Conservation (phyloP, 441 rosid genomes). For the Corymbia citriodora region DNA sequence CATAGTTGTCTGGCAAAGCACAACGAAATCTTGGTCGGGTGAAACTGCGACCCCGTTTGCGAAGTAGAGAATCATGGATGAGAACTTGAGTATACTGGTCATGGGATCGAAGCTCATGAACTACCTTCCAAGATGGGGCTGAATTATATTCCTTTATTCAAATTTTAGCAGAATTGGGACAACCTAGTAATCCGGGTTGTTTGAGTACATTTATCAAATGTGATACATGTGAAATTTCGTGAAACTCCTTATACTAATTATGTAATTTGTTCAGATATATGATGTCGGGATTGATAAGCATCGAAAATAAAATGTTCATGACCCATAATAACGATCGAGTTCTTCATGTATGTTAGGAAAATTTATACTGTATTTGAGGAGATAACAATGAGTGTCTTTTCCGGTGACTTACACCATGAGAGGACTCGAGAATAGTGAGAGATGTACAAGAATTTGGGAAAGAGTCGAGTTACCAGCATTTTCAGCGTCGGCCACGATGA, state of each 20-base stretch:
- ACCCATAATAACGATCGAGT: too few relatives aligned
- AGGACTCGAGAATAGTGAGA: neutral
- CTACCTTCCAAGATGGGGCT: neutral
- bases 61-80: neutral
- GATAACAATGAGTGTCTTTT: neutral
- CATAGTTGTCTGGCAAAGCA: neutral
- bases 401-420: neutral
- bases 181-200: neutral
- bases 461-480: neutral
- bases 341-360: neutral
- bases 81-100: neutral
- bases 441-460: neutral
- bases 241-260: neutral
- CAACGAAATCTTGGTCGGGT: neutral
- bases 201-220: neutral
- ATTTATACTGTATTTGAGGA: neutral
- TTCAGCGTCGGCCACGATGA: neutral
- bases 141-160: neutral
- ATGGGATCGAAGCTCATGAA: neutral
- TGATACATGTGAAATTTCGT: neutral
- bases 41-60: neutral
- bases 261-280: neutral
- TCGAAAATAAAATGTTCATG: neutral
- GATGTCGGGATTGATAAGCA: neutral
- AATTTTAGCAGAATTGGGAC: neutral